Base-by-base conservation (phyloP, 176 grass and related monocot genomes). In the Avena sativa region DNA sequence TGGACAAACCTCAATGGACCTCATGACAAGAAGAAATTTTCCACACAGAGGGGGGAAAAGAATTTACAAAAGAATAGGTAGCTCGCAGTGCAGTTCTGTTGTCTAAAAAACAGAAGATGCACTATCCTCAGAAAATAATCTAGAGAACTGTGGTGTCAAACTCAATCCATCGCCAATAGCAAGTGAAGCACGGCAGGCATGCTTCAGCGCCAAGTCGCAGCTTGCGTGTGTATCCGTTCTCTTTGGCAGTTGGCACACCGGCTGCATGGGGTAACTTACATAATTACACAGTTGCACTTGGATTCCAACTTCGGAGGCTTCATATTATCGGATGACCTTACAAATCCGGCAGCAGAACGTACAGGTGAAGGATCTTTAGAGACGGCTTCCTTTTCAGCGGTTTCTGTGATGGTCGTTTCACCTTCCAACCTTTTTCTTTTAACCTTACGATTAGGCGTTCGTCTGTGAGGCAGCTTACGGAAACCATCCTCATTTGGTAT, bases 201-300 rank as follows among this genome's bases (percentile, higher is more conserved):
- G 17, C 30, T 65, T 55, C 23, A 81, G 66, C 48, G 46, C 1
- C 56, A 13, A 10, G 20, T 72, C 25, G 12, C 34, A 72, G 60
- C 56, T 79, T 83, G 44, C 13, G 9, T 7, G 44, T 46, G 43
- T 56, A 17, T 71, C 76, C 12, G 56, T 40, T 52, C 76, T 61
- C 21, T 83, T 81, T 47, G 13, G 47, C 48, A 62, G 15, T 81
- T 47, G 13, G 47, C 48, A 62, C 20, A 47, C 28, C 25, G 14
- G 75, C 60, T 49, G 40, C 46, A 11, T 12, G 12, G 12, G 32
- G 47, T 66, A 88, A 88, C 74, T 89, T 90, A 98, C 95, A 98
- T 98, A 74, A 98, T 92, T 89, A 86, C 89, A 90, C 95, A 98
- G 71, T 95, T 98, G 90, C 95, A 98, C 82, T 95, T 98, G 38